A percentile compares a stretch with the other conserved stretches of the same genome.
These are phyloP conservation scores for Scortechinia acanthostroma DNA, from an alignment of 2,329 filamentous ascomycete species.

Conservation along the genomic window DNA sequence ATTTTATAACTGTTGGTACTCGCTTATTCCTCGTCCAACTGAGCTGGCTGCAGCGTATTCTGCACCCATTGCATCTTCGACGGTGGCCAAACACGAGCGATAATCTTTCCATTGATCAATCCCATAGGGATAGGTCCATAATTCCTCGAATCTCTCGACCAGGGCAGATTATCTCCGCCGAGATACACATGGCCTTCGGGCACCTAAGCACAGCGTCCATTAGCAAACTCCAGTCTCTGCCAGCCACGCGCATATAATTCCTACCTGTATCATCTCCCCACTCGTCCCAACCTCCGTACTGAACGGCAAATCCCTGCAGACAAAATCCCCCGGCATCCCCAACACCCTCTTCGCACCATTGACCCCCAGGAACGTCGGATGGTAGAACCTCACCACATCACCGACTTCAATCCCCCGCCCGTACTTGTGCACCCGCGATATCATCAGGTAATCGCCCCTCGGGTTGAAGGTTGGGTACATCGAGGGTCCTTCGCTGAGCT, in stretches of 20 bases:
- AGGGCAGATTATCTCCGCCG: neutral
- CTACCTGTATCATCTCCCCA: slow-evolving; percentile 29
- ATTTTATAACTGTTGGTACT: neutral
- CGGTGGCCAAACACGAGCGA: neutral
- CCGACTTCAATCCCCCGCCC: slow-evolving; percentile 49
- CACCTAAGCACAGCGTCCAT: neutral
- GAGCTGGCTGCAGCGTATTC: neutral
- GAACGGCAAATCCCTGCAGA: slow-evolving; percentile 26
- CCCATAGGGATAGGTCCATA: neutral
- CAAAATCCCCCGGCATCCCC: slow-evolving; percentile 39
- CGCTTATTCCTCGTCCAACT: neutral
- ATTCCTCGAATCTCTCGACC: slow-evolving; percentile 1
- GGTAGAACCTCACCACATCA: slow-evolving; percentile 47
- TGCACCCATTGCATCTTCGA: slow-evolving; percentile 1
- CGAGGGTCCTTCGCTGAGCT: slow-evolving; percentile 37
- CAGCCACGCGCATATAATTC: too few species aligned
- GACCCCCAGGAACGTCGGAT: slow-evolving; percentile 34
- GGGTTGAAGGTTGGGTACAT: slow-evolving; percentile 50
- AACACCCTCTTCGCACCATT: slow-evolving; percentile 45
- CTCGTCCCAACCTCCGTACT: slow-evolving; percentile 17
- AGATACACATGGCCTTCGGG: slow-evolving; percentile 1
- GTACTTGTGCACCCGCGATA: slow-evolving; percentile 34
- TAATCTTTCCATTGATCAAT: slow-evolving; percentile 1
- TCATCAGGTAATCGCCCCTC: slow-evolving; percentile 35
- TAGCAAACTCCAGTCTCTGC: too few species aligned